Percentiles rank a stretch among this genome's conserved stretches.
Conservation (phyloP, 2,329 filamentous ascomycete species). For the Ceratocystis destructans region DNA sequence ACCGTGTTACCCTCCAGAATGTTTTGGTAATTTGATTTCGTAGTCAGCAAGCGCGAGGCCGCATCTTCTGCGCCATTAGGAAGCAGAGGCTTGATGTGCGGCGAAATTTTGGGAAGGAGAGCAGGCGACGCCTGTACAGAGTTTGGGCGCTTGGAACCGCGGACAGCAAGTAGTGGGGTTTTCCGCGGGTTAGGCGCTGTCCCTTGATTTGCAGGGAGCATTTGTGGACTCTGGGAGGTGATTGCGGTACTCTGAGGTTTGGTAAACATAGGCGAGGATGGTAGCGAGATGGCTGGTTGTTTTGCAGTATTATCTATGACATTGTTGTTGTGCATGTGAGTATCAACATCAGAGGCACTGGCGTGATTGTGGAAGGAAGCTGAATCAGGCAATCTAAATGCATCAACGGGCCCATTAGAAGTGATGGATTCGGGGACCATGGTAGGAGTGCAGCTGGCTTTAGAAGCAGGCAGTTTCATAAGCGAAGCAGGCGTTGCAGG, state of each 20-base stretch:
- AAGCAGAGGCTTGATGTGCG: conserved; percentile 82
- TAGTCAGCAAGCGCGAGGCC: conserved; percentile 64
- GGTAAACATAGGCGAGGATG: conserved; percentile 33
- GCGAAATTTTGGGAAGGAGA: conserved; percentile 76
- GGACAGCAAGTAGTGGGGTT: conserved; percentile 42
- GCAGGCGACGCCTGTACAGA: conserved; percentile 76
- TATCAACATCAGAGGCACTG: conserved; percentile 25
- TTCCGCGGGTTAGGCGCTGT: conserved; percentile 31
- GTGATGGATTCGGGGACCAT: neutral
- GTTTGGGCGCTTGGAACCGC: conserved; percentile 51
- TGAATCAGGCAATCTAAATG: conserved; percentile 60
- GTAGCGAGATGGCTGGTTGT: conserved; percentile 30
- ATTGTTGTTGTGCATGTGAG: conserved; percentile 23
- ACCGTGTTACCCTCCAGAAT: conserved; percentile 86
- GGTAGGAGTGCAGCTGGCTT: conserved; percentile 23
- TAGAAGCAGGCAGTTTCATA: conserved; percentile 57
- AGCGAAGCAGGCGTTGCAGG: conserved; percentile 78
- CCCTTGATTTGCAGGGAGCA: conserved; percentile 37
- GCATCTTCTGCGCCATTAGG: conserved; percentile 49
- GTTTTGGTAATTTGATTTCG: conserved; percentile 96
- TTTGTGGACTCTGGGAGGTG: conserved; percentile 53
- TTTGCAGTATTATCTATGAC: conserved; percentile 25
- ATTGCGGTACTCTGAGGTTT: conserved; percentile 33
- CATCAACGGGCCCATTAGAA: conserved; percentile 12
- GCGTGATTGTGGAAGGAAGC: conserved; percentile 29